Base-by-base conservation (phyloP, 176 grass and related monocot genomes). In the Eleusine indica region DNA sequence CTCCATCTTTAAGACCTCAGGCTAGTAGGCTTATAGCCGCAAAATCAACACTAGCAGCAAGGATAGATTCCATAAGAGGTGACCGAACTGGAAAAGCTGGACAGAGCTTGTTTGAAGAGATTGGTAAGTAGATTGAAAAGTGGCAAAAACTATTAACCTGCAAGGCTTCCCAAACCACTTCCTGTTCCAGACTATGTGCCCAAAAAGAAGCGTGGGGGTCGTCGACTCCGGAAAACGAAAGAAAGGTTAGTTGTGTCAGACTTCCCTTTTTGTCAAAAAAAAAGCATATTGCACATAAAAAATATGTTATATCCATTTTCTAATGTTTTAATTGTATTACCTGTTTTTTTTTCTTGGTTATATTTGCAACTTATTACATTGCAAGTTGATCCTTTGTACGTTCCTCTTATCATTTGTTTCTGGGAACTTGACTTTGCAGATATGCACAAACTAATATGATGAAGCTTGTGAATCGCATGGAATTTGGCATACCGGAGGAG, bases 371-470 rank as follows among this genome's bases (percentile, higher is more conserved):
- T 43, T 43, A 7, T 43, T 43, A 43, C 41, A 43, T 43, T 43
- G 7, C 41, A 43, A 43, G 41, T 7, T 43, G 41, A 43, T 4
- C 41, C 41, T 43, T 43, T 43, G 41, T 43, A 43, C 41, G 4
- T 43, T 43, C 47, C 10, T 82, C 38, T 66, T 80, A 53, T 17
- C 52, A 7, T 68, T 53, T 52, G 3, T 49, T 16, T 2, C 41
- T 43, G 4, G 41, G 41, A 72, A 68, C 41, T 61, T 70, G n/a
- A 49, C 67, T 84, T 32, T 80, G 82, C 86, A 97, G 95, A 81
- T 97, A 97, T 91, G 92, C 95, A 0, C 80, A 89, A n/a, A 93
- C 92, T 18, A 90, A 94, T 77, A 89, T 94, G 88, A 94, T 89
- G 95, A 97, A 97, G 88, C 90, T 91, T 82, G 90, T 86, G 10